Base-by-base conservation (phyloP, 208 protist genomes). In the Acanthamoeba healyi region DNA sequence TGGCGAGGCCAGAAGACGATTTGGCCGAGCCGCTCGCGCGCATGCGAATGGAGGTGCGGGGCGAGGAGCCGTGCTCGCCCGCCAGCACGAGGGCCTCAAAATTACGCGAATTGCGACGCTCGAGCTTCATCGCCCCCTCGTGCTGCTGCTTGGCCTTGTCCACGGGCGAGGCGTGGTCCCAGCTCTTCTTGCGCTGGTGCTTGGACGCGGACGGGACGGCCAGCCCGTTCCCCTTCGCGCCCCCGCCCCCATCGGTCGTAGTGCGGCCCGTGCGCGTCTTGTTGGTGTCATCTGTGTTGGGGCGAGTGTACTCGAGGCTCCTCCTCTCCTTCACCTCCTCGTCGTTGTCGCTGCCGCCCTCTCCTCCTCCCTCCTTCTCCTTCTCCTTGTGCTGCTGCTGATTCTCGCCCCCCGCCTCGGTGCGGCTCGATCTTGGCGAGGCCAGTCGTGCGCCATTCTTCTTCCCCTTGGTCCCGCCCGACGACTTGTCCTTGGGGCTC, bases 161-260 rank as follows among this genome's bases (percentile, higher is more conserved):
- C 9, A 79, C 36, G 12, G 70, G 70, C 10, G 70, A 79, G 7
- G 36, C 5, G 49, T 54, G 49, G 26, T 87, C 79, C 40, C 40
- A 61, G 79, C 79, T 87, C 79, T 51, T 61, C 44, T 87, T 87
- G 19, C 79, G 15, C n/a, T 32, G 26, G 44, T 87, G 79, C 44
- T 87, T 87, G n/a, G n/a, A n/a, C n/a, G n/a, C n/a, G n/a, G n/a
- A n/a, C n/a, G n/a, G n/a, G n/a, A n/a, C n/a, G n/a, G n/a, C n/a
- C n/a, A n/a, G n/a, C n/a, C n/a, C n/a, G n/a, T n/a, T n/a, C n/a
- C n/a, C n/a, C n/a, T n/a, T n/a, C n/a, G n/a, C n/a, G n/a, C n/a
- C n/a, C n/a, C n/a, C n/a, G n/a, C n/a, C n/a, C n/a, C n/a, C n/a
- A n/a, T n/a, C n/a, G n/a, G n/a, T n/a, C n/a, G n/a, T n/a, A n/a